phyloP scores from a whole-genome alignment of 129 eudicot genomes.

The Silybum marianum region DNA sequence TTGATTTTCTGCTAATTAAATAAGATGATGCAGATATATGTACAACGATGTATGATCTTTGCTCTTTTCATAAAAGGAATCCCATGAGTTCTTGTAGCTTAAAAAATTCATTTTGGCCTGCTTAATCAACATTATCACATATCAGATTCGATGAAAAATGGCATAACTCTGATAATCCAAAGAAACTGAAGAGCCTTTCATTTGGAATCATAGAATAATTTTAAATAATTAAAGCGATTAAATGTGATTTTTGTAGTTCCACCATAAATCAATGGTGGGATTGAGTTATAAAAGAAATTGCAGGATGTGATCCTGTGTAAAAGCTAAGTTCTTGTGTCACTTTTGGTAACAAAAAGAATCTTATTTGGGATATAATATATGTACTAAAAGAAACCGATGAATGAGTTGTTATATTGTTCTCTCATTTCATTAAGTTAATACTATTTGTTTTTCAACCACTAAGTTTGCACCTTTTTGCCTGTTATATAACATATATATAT shows the following conservation, averaged over 20 bases:
- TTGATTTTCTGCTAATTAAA: constrained; percentile 27
- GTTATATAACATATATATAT: neutral
- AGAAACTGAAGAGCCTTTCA: neutral
- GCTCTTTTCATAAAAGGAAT: constrained; percentile 18
- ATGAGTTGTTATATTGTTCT: constrained; percentile 14
- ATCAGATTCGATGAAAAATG: neutral
- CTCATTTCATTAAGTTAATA: constrained; percentile 5
- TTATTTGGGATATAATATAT: constrained; percentile 1
- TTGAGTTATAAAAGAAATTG: constrained; percentile 6
- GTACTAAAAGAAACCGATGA: constrained; percentile 17
- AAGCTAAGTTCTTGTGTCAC: constrained; percentile 26
- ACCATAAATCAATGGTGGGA: constrained; percentile 26
- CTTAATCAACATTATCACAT: constrained; percentile 26
- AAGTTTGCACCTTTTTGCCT: constrained; percentile 13
- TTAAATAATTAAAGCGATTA: constrained; percentile 3
- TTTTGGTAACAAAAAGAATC: constrained; percentile 22
- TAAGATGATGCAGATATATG: neutral
- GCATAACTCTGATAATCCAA: neutral
- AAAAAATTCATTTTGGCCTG: neutral
- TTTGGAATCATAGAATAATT: constrained; percentile 23
- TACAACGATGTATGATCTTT: constrained; percentile 3
- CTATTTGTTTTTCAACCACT: neutral
- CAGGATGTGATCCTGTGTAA: constrained; percentile 19
- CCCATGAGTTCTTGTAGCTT: neutral
- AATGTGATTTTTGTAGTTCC: constrained; percentile 28